Evolutionary conservation across 2,329 filamentous ascomycete species (phyloP).

Genomic region (Curvularia hawaiiensis): DNA sequence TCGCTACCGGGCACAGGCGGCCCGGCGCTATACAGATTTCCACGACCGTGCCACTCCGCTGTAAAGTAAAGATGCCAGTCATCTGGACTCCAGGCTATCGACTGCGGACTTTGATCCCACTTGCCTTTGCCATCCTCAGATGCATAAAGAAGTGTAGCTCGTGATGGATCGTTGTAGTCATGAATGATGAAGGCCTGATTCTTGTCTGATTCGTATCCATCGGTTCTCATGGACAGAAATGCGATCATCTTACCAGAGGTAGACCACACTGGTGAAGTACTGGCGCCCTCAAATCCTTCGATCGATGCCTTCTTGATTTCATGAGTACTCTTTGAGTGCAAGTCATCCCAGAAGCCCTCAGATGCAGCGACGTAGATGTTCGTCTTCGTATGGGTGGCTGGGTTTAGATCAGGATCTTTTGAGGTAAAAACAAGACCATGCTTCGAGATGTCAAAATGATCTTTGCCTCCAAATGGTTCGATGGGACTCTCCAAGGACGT

Average conservation of each 20-base stretch:
- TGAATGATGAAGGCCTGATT: constrained; percentile 69
- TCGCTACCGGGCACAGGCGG: constrained; percentile 18
- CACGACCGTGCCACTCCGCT: constrained; percentile 71
- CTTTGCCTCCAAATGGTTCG: constrained; percentile 76
- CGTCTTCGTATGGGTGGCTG: constrained; percentile 77
- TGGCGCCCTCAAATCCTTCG: constrained; percentile 67
- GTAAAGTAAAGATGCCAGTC: constrained; percentile 70
- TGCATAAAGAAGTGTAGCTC: constrained; percentile 64
- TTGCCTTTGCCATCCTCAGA: constrained; percentile 66
- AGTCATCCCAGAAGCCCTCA: constrained; percentile 57
- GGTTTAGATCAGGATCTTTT: constrained; percentile 73
- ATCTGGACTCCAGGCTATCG: constrained; percentile 58
- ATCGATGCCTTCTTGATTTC: constrained; percentile 61
- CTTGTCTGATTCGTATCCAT: constrained; percentile 83
- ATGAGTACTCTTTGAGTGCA: constrained; percentile 17
- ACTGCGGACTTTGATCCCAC: constrained; percentile 61
- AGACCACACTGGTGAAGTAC: constrained; percentile 72
- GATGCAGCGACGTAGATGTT: constrained; percentile 75
- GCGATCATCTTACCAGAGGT: constrained; percentile 71
- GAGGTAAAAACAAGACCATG: constrained; percentile 74
- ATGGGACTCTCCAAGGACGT: constrained; percentile 69
- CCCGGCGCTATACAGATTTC: constrained; percentile 60
- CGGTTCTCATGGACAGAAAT: constrained; percentile 78
- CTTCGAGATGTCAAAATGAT: constrained; percentile 77
- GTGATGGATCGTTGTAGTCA: constrained; percentile 62